phyloP scores from a whole-genome alignment of 169 alveolate genomes.

The Eimeria acervulina region DNA sequence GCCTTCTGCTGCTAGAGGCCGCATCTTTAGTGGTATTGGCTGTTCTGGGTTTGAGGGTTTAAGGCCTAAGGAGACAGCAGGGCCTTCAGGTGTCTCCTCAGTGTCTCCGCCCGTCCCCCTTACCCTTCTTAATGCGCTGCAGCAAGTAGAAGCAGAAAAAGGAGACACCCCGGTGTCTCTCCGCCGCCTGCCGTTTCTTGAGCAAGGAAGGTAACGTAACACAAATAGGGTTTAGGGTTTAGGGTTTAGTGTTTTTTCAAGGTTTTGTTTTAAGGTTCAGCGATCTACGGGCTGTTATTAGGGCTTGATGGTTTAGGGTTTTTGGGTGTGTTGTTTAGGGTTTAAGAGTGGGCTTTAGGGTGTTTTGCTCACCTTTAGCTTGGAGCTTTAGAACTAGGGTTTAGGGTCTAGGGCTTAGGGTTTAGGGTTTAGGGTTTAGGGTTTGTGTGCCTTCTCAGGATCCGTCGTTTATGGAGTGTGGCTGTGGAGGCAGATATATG shows the following conservation, averaged over 20 bases:
- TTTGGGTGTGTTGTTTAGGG: background rate
- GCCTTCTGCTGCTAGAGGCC: constrained; percentile 45
- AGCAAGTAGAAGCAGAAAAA: background rate
- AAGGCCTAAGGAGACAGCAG: constrained; percentile 44
- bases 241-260: too few relatives aligned
- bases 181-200: background rate
- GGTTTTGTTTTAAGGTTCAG: too few relatives aligned
- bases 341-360: background rate
- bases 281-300: too few relatives aligned
- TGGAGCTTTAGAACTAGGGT: background rate
- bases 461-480: too few relatives aligned
- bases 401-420: background rate
- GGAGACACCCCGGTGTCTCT: background rate
- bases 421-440: background rate
- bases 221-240: too few relatives aligned
- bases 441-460: background rate
- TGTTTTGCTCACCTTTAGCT: background rate
- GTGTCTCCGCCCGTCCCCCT: too few relatives aligned
- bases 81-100: background rate
- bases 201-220: background rate
- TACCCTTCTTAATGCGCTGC: too few relatives aligned
- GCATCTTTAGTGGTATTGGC: constrained; percentile 79
- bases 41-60: background rate
- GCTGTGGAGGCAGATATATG: too few relatives aligned
- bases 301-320: too few relatives aligned